Evolutionary conservation across 106 monocot genomes (phyloP).

Genomic region (Dendrobium officinale): DNA sequence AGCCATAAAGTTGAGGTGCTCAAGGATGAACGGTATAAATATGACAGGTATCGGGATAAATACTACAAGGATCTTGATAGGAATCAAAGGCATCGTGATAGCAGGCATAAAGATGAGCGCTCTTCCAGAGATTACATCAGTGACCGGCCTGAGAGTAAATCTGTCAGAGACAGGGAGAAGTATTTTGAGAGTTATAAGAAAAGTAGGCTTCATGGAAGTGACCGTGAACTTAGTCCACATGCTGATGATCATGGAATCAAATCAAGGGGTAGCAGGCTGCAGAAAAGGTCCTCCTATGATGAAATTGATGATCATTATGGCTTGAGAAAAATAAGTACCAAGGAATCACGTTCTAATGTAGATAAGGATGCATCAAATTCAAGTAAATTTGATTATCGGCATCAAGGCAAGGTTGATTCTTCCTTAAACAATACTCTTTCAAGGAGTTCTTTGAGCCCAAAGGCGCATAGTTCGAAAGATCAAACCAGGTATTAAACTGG

Average conservation of each 20-base stretch:
- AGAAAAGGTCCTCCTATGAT: constrained; percentile 44
- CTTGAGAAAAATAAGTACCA: constrained; percentile 26
- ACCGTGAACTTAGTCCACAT: constrained; percentile 32
- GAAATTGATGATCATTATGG: constrained; percentile 54
- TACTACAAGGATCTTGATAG: constrained; percentile 38
- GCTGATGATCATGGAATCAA: constrained; percentile 33
- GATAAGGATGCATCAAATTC: constrained; percentile 27
- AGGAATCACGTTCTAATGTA: constrained; percentile 24
- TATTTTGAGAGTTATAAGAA: constrained; percentile 39
- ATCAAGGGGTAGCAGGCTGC: constrained; percentile 33
- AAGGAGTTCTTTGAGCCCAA: constrained; percentile 40
- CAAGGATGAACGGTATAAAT: constrained; percentile 44
- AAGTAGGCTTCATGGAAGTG: constrained; percentile 43
- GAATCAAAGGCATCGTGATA: constrained; percentile 35
- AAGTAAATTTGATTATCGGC: constrained; percentile 10
- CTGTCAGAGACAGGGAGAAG: constrained; percentile 30
- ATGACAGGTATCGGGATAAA: constrained; percentile 37
- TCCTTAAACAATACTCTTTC: constrained; percentile 6
- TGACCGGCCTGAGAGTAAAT: constrained; percentile 45
- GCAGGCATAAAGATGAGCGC: constrained; percentile 24
- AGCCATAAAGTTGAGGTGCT: constrained; percentile 44
- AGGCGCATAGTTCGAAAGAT: constrained; percentile 33
- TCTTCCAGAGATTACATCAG: constrained; percentile 24
- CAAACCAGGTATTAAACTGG: constrained; percentile 28
- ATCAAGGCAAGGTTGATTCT: constrained; percentile 28